Evolutionary conservation across 2,329 filamentous ascomycete species (phyloP).

Genomic region (Thermomyces lanuginosus): DNA sequence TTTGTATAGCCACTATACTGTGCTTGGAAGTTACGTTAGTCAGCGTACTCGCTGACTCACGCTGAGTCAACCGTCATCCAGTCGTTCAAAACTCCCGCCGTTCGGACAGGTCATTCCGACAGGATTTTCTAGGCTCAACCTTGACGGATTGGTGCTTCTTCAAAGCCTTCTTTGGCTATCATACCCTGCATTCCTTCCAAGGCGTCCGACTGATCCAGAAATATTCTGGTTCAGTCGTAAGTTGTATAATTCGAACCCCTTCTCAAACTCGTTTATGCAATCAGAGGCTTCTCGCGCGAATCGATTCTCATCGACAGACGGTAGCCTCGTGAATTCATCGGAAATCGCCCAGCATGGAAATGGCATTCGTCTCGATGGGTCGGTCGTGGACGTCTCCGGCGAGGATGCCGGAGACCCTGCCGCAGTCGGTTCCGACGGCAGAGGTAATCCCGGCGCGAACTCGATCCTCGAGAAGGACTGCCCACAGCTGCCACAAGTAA

Average conservation of each 20-base stretch:
- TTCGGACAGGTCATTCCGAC: no score
- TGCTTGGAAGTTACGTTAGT: no score
- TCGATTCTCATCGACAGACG: conserved; percentile 29
- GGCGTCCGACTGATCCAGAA: conserved; percentile 35
- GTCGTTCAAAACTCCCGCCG: no score
- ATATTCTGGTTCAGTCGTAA: conserved; percentile 40
- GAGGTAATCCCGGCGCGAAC: no score
- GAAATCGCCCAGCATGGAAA: conserved; percentile 44
- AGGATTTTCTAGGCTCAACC: no score
- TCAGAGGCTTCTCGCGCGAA: conserved; percentile 38
- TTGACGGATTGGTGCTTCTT: no score
- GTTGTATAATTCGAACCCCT: conserved; percentile 14
- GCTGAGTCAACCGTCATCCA: no score
- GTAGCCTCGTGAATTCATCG: conserved; percentile 18
- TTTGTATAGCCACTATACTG: no score
- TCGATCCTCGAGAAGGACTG: conserved; percentile 10
- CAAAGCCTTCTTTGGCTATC: no score
- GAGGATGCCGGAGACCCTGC: conserved; percentile 22
- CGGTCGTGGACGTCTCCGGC: conserved; percentile 28
- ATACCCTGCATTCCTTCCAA: conserved; percentile 1
- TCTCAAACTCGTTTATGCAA: conserved; percentile 44
- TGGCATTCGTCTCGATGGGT: conserved; percentile 27
- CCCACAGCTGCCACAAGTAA: conserved; percentile 16
- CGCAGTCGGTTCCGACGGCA: conserved; percentile 8
- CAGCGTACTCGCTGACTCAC: no score